Evolutionary conservation across 441 rosid species (phyloP).

Genomic region (Populus hybrid): DNA sequence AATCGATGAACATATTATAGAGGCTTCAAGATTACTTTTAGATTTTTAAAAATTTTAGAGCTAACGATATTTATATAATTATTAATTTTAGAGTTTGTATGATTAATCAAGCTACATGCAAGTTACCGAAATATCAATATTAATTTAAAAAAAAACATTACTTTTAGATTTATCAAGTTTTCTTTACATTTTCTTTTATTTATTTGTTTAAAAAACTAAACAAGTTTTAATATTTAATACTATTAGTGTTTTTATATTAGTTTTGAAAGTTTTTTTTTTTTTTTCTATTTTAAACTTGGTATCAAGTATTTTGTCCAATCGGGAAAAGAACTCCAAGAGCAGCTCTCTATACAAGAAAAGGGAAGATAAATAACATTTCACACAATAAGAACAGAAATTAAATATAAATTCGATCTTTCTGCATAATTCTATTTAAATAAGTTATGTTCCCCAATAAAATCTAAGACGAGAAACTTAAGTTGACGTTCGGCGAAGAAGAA

Average conservation of each 20-base stretch:
- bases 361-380: not conserved
- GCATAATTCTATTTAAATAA: not conserved
- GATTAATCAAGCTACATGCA: fast-evolving
- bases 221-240: no score
- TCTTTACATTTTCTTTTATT: no score
- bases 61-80: fast-evolving
- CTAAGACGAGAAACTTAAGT: not conserved
- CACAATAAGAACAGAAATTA: not conserved
- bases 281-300: no score
- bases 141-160: no score
- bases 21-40: no score
- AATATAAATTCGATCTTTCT: not conserved
- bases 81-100: fast-evolving
- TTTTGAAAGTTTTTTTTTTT: no score
- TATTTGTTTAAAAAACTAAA: no score
- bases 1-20: no score
- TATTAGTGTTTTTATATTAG: no score
- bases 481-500: not conserved
- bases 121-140: no score
- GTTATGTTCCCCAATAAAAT: not conserved
- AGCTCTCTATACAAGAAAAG: not conserved
- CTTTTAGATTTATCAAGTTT: no score
- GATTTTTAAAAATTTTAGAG: fast-evolving
- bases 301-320: not conserved
- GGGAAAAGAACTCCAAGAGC: not conserved